These are phyloP conservation scores for Lolium multiflorum DNA, from an alignment of 176 grass and related monocot genomes.

Conservation along the genomic window DNA sequence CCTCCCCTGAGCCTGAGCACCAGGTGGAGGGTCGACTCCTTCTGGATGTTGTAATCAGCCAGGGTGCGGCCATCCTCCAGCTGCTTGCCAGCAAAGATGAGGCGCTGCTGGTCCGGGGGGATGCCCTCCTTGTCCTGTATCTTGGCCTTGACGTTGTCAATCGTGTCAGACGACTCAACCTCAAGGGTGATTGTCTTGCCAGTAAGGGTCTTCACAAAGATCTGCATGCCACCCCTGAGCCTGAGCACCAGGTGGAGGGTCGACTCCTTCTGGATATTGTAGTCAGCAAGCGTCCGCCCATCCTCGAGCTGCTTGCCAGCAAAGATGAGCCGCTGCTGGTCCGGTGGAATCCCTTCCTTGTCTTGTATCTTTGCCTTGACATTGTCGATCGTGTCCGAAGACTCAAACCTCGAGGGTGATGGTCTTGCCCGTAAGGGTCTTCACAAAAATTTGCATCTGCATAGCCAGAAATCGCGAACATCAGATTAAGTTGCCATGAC, in stretches of 20 bases:
- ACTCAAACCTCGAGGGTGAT: too few species aligned
- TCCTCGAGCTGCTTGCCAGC: conserved; percentile 84
- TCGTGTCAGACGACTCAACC: conserved; percentile 56
- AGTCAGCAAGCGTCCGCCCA: conserved; percentile 59
- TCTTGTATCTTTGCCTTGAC: conserved; percentile 85
- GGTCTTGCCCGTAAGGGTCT: too few species aligned
- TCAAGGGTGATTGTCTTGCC: conserved; percentile 70
- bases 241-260: too few species aligned
- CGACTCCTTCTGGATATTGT: too few species aligned
- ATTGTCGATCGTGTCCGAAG: too few species aligned
- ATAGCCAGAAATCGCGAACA: background rate
- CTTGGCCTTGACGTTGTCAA: conserved; percentile 63
- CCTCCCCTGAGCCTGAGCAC: conserved; percentile 39
- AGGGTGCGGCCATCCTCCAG: background rate
- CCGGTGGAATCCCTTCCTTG: conserved; percentile 82
- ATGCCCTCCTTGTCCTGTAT: conserved; percentile 85
- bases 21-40: conserved; percentile 73
- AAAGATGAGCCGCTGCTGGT: conserved; percentile 85
- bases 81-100: background rate
- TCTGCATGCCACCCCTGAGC: conserved; percentile 50
- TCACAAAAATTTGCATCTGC: background rate
- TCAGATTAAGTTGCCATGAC: background rate
- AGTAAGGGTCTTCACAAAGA: conserved; percentile 58
- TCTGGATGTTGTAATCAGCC: conserved; percentile 81
- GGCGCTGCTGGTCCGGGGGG: conserved; percentile 56